A percentile compares a stretch with the other conserved stretches of the same genome.
These are phyloP conservation scores for Pyrus pyrifolia DNA, from an alignment of 306 rosid species.

Conservation along the genomic window DNA sequence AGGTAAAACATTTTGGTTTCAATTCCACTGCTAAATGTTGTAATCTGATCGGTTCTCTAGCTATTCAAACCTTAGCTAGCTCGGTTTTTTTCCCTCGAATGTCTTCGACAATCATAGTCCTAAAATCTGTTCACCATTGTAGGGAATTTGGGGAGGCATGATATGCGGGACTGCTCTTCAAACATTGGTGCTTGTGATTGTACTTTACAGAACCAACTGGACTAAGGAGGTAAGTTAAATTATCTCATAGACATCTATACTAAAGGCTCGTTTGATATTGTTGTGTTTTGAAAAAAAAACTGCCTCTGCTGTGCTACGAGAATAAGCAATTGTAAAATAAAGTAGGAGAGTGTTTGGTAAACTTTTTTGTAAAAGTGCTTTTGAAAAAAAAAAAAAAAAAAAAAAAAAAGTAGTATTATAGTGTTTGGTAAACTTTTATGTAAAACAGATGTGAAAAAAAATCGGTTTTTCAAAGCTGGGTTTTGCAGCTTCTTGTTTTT, in stretches of 20 bases:
- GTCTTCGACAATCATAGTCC: neutral
- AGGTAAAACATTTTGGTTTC: slow-evolving; percentile 28
- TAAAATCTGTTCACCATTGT: neutral
- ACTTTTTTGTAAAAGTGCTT: too few relatives aligned
- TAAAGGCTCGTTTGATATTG: too few relatives aligned
- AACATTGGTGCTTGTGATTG: slow-evolving; percentile 37
- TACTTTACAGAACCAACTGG: slow-evolving; percentile 51
- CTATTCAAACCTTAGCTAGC: neutral
- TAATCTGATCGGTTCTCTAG: neutral
- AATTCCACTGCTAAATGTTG: neutral
- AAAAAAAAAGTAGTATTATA: too few relatives aligned
- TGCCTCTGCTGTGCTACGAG: too few relatives aligned
- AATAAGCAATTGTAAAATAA: too few relatives aligned
- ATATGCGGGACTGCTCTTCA: slow-evolving; percentile 46
- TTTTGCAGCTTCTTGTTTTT: too few relatives aligned
- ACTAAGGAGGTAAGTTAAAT: slow-evolving; percentile 38
- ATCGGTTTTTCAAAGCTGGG: too few relatives aligned
- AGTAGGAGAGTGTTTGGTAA: too few relatives aligned
- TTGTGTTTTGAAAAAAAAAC: too few relatives aligned
- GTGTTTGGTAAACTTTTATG: too few relatives aligned
- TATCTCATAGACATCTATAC: neutral
- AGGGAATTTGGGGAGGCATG: slow-evolving; percentile 70
- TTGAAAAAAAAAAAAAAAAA: too few relatives aligned
- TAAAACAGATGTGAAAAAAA: too few relatives aligned
- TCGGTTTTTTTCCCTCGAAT: neutral